phyloP scores from a whole-genome alignment of 1,139 yeast species.

The Candida neerlandica region DNA sequence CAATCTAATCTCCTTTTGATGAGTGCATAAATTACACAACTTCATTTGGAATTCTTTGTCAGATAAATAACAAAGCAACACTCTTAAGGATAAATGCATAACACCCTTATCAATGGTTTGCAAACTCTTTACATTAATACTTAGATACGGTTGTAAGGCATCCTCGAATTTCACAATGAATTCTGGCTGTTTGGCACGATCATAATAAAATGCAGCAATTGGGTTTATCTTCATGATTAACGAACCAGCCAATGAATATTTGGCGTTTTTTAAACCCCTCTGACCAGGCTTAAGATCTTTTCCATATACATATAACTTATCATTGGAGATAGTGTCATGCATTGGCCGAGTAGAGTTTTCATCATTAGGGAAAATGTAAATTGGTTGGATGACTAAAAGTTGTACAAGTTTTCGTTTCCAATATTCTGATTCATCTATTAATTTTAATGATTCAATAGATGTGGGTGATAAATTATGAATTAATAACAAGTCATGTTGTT shows the following conservation, averaged over 20 bases:
- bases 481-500: neutral
- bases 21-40: constrained; percentile 16
- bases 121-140: neutral
- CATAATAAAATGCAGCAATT: constrained; percentile 5
- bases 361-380: constrained; percentile 16
- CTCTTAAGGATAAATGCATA: constrained; percentile 7
- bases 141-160: constrained; percentile 6
- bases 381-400: constrained; percentile 7
- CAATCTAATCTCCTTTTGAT: constrained; percentile 11
- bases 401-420: constrained; percentile 11
- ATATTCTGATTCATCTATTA: constrained; percentile 8
- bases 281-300: constrained; percentile 15
- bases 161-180: constrained; percentile 8
- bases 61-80: constrained; percentile 11
- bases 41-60: constrained; percentile 10
- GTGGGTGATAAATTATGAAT: constrained; percentile 1
- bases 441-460: constrained; percentile 5
- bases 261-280: constrained; percentile 13
- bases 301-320: constrained; percentile 12
- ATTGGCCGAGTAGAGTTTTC: constrained; percentile 13
- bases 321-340: constrained; percentile 14
- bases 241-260: constrained; percentile 8
- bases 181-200: constrained; percentile 4
- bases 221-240: constrained; percentile 12
- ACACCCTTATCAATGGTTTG: neutral